These are phyloP conservation scores for Lentinus brumalis DNA, from an alignment of 768 basidiomycete genomes.

Conservation along the genomic window DNA sequence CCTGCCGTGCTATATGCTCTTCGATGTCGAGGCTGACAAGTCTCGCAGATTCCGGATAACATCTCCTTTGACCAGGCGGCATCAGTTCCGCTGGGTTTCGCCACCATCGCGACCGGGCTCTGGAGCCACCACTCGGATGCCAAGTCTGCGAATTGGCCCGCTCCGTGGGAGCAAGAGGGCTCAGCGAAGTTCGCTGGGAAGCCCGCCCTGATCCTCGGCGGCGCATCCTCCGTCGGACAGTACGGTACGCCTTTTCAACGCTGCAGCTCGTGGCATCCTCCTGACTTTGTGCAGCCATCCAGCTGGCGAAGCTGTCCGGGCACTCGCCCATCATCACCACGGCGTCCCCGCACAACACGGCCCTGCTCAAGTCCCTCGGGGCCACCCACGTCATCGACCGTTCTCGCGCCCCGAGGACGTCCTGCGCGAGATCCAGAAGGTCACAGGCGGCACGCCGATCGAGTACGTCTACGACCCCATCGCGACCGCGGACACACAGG, in stretches of 20 bases:
- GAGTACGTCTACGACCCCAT: conserved; percentile 24
- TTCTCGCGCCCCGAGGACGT: background rate
- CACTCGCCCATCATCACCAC: conserved; percentile 24
- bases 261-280: too few relatives aligned
- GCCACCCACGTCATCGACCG: conserved; percentile 30
- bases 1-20: too few relatives aligned
- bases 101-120: conserved; percentile 40
- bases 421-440: background rate
- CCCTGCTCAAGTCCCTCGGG: conserved; percentile 24
- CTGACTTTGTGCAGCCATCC: too few relatives aligned
- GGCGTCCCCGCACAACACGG: conserved; percentile 5
- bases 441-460: conserved; percentile 10
- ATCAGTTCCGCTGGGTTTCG: conserved; percentile 41
- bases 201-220: conserved; percentile 31
- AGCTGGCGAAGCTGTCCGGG: too few relatives aligned
- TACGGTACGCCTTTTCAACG: background rate
- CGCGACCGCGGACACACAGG: conserved; percentile 14
- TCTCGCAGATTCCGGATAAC: conserved; percentile 37
- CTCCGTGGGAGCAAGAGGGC: conserved; percentile 29
- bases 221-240: conserved; percentile 32
- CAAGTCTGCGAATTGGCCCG: conserved; percentile 6
- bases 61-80: conserved; percentile 43
- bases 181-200: conserved; percentile 24
- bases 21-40: too few relatives aligned
- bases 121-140: conserved; percentile 28